Conservation (phyloP, 2,329 filamentous ascomycete species). For the Elsinoe necatrix region DNA sequence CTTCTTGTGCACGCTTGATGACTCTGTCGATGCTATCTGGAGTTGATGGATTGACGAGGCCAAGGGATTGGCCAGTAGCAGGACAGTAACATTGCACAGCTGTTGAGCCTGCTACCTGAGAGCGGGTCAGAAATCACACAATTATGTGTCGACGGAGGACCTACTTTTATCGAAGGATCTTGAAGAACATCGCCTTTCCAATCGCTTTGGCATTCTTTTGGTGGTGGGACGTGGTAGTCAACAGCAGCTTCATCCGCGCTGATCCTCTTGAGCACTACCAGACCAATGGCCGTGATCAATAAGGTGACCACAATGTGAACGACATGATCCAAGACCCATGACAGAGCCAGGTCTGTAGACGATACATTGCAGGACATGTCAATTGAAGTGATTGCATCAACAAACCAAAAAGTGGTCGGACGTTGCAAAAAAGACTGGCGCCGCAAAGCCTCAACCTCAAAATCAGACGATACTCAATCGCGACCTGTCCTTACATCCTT, state of each 20-base stretch:
- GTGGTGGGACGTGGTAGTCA: slow-evolving; percentile 53
- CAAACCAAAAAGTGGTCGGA: background rate
- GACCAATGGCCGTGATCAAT: background rate
- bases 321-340: background rate
- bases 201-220: slow-evolving; percentile 49
- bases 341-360: background rate
- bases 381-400: background rate
- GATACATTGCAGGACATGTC: background rate
- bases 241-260: slow-evolving; percentile 36
- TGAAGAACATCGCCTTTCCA: slow-evolving; percentile 52
- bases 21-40: slow-evolving; percentile 69
- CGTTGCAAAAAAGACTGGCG: background rate
- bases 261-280: background rate
- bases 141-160: slow-evolving; percentile 26
- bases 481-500: no score
- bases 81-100: slow-evolving; percentile 81
- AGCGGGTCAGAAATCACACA: background rate
- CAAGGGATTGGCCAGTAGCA: slow-evolving; percentile 77
- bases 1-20: slow-evolving; percentile 62
- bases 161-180: slow-evolving; percentile 50
- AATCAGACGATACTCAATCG: background rate
- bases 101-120: slow-evolving; percentile 51
- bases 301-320: background rate
- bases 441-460: background rate
- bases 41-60: slow-evolving; percentile 67